Evolutionary conservation across 2,329 filamentous ascomycete genomes (phyloP), one percentile per base, ranked within the genome.

Genomic region (Pleomassaria siparia): DNA sequence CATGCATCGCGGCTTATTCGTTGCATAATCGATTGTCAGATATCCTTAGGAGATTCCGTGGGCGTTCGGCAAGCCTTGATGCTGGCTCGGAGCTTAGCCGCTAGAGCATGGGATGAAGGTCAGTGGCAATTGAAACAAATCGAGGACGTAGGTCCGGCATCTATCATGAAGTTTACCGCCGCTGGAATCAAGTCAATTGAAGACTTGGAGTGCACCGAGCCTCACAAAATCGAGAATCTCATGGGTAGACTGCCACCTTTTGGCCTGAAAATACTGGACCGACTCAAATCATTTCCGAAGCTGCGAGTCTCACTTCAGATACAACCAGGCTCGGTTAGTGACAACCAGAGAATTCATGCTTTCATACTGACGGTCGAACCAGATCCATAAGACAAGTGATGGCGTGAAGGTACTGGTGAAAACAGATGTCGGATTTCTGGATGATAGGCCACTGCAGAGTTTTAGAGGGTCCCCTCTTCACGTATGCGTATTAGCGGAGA

Each of bases 91-190:
- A 90, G 89, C 54, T 73, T 97, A 43, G 80, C 83, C 18, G 88
- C 91, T 2, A 82, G 80, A 49, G 79, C 79, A 1, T 96, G 91
- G 94, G 94, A 99, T 61, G 84, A 87, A 26, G 88, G 85, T 2
- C 82, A 88, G 0, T 77, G 87, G 18, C 88, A 96, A 56, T 80
- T 99, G 62, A 87, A 87, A 50, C 92, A 97, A 66, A 79, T 99
- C 1, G 83, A 88, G 0, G 81, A 84, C 2, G 81, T 97, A 51
- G 94, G 94, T 0, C 76, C 83, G 4, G 88, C 85, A 1, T 81
- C 82, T n/a, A 84, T 89, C 54, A 81, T 86, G 29, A 94, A 88
- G 65, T 78, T 97, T 35, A 80, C 83, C 2, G 78, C 80, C 30
- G 84, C 83, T n/a, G 84, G 85, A 0, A 81, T 97, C 44, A 82